These are phyloP conservation scores for Fusarium liriodendri DNA, from an alignment of 2,329 filamentous ascomycete genomes.

Conservation along the genomic window DNA sequence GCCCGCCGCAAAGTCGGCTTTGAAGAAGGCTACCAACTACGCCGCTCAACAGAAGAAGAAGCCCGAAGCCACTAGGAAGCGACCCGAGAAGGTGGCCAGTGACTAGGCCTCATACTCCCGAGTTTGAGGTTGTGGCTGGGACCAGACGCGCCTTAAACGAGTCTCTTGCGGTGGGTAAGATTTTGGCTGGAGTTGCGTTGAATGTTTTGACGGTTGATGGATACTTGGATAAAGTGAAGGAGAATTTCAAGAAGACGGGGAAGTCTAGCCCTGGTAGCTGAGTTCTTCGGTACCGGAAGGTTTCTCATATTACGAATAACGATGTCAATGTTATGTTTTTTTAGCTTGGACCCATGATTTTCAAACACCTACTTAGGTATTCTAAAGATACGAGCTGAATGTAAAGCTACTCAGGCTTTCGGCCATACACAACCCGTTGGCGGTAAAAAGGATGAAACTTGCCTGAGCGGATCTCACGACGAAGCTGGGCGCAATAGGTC, in stretches of 20 bases:
- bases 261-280: neutral
- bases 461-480: constrained; percentile 45
- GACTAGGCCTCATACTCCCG: neutral
- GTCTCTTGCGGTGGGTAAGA: neutral
- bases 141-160: neutral
- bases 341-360: neutral
- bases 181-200: neutral
- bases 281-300: neutral
- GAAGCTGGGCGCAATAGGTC: constrained; percentile 49
- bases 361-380: neutral
- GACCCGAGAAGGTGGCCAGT: constrained; percentile 37
- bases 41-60: constrained; percentile 43
- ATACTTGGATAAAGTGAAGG: neutral
- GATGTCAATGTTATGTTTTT: neutral
- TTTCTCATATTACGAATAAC: neutral
- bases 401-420: constrained; percentile 24
- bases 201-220: neutral
- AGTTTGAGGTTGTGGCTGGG: neutral
- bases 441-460: constrained; percentile 46
- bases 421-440: constrained; percentile 43
- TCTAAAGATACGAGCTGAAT: neutral
- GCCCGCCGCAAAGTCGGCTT: constrained; percentile 42
- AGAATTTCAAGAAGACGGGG: neutral
- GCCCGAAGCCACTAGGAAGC: constrained; percentile 39
- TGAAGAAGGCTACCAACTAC: constrained; percentile 44